These are phyloP conservation scores for Gryganskiella cystojenkinii DNA, from an alignment of 192 early-diverging fungal genomes.

Conservation along the genomic window DNA sequence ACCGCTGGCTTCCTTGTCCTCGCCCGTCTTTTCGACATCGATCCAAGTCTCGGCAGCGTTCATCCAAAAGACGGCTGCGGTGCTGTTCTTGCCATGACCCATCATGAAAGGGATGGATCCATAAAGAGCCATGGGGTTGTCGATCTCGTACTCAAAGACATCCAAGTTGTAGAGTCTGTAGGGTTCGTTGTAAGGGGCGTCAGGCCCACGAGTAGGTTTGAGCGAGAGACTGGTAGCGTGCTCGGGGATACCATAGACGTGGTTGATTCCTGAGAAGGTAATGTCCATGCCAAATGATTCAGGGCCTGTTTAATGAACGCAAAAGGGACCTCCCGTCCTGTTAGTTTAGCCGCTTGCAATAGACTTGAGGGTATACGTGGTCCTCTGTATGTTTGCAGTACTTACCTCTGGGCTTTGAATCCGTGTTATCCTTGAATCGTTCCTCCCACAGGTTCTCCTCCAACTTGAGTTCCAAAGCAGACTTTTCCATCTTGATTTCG, in stretches of 20 bases:
- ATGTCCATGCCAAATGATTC: slow-evolving; percentile 95
- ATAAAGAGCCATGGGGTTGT: slow-evolving; percentile 98
- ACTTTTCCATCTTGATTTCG: slow-evolving; percentile 55
- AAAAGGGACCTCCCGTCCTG: background rate
- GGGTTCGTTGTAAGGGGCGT: slow-evolving; percentile 85
- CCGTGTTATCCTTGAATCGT: slow-evolving; percentile 85
- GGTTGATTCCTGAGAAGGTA: slow-evolving; percentile 81
- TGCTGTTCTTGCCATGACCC: slow-evolving; percentile 80
- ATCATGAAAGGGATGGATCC: slow-evolving; percentile 95
- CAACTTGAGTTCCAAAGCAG: slow-evolving; percentile 41
- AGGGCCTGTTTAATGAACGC: slow-evolving; percentile 71
- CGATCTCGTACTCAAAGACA: slow-evolving; percentile 96
- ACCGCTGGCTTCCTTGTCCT: slow-evolving; percentile 45
- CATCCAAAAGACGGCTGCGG: slow-evolving; percentile 90
- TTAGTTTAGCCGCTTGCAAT: background rate
- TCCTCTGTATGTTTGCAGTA: background rate
- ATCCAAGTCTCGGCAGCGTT: slow-evolving; percentile 99
- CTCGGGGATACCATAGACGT: slow-evolving; percentile 98
- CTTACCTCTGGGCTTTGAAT: slow-evolving; percentile 93
- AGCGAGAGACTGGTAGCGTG: slow-evolving; percentile 90
- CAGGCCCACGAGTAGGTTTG: slow-evolving; percentile 82
- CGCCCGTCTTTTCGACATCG: slow-evolving; percentile 82
- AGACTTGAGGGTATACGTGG: background rate
- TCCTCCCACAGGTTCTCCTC: slow-evolving; percentile 85
- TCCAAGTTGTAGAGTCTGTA: slow-evolving; percentile 98